Evolutionary conservation across 2,329 filamentous ascomycete species (phyloP), one percentile per base, ranked within the genome.

Genomic region (Thelonectria discophora): DNA sequence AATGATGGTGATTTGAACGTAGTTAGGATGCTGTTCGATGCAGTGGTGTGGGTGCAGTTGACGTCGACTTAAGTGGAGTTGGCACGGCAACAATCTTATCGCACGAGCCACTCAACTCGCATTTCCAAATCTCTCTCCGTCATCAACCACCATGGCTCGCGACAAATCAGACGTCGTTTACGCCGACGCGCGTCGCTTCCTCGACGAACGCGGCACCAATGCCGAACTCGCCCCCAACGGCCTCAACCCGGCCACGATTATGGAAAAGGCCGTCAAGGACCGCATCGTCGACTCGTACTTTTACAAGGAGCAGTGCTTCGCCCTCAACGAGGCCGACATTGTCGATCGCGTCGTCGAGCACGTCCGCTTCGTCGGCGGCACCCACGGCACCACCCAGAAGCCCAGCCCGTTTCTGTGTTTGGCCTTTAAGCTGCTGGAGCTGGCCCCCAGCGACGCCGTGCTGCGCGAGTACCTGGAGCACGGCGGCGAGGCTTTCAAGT

Each of bases 241-340:
- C 63, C 90, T 96, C 73, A 97, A 97, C 80, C 94, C 94, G 1
- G 92, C 93, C n/a, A 94, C 91, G 5, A 91, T 98, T 62, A 91
- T 98, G 85, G 94, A 98, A 78, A 97, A 97, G 77, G 91, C 93
- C 42, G 93, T 97, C 67, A 91, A 92, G 74, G 95, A 99, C 79
- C 93, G 95, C 74, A 97, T 99, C 77, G 88, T 94, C 69, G 93
- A 97, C 74, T 92, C 89, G 55, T 96, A 97, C 80, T 99, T 97
- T 82, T 99, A 93, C 91, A 97, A 97, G 78, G 95, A 98, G 79
- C 94, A 97, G 80, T 97, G 95, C 77, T 99, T 98, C 79, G 95
- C 91, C 43, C 84, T 99, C 67, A 99, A 98, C 80, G 88, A 90
- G 75, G 87, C 87, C 54, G 86, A 89, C 77, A 82, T 99, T 6